These are phyloP conservation scores for Syzygium malaccense DNA, from an alignment of 441 rosid species.

Conservation along the genomic window DNA sequence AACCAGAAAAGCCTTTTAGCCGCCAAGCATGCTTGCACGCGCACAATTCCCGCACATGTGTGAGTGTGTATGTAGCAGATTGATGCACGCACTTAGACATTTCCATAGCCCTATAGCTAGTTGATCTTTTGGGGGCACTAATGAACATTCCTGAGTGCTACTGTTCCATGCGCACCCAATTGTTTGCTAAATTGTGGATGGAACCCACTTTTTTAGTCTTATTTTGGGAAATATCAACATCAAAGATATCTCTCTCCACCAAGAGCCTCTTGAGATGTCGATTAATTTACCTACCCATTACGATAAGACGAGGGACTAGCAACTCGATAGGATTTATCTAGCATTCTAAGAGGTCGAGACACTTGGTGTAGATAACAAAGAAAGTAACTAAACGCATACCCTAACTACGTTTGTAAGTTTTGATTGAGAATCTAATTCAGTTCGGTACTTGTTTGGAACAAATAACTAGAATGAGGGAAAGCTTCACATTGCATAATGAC, in stretches of 20 bases:
- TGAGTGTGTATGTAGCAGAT: slow-evolving; percentile 3
- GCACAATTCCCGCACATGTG: slow-evolving; percentile 29
- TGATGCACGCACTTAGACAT: neutral
- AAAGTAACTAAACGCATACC: neutral
- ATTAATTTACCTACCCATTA: neutral
- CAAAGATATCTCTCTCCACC: neutral
- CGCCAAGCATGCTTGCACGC: slow-evolving; percentile 54
- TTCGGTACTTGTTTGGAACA: neutral
- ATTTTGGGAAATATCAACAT: neutral
- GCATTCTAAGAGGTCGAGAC: neutral
- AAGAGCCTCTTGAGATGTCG: neutral
- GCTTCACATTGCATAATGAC: neutral
- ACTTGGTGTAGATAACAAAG: neutral
- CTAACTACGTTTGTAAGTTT: neutral
- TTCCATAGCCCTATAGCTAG: neutral
- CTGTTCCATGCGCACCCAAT: slow-evolving; percentile 68
- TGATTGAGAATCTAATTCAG: neutral
- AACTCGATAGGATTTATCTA: neutral
- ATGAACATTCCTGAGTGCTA: slow-evolving; percentile 40
- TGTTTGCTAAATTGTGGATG: neutral
- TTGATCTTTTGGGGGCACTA: slow-evolving; percentile 7
- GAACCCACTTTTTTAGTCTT: neutral
- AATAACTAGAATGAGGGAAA: neutral
- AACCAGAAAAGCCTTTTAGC: slow-evolving; percentile 25
- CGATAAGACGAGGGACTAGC: neutral